Percentiles rank a stretch among this genome's conserved stretches.
These are phyloP conservation scores for Alisma plantagoaquatica DNA, from an alignment of 106 monocot genomes.

Conservation along the genomic window DNA sequence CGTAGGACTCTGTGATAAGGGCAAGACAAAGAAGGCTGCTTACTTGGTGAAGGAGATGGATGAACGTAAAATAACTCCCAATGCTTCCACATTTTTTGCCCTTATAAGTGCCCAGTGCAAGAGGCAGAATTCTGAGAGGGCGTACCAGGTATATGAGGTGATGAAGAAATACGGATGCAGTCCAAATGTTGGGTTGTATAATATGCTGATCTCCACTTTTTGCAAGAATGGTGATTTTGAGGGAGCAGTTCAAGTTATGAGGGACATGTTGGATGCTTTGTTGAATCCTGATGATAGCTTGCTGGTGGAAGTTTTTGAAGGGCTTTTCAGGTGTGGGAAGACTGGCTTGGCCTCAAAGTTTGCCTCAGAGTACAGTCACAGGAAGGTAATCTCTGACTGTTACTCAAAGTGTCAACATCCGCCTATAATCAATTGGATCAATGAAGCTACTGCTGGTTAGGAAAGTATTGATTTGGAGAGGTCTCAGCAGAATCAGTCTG, in stretches of 20 bases:
- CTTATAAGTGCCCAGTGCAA: constrained; percentile 74
- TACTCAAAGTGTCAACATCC: constrained; percentile 9
- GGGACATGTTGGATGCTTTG: constrained; percentile 56
- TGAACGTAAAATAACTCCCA: constrained; percentile 35
- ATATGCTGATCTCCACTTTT: constrained; percentile 54
- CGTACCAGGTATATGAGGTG: constrained; percentile 65
- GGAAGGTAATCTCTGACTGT: constrained; percentile 26
- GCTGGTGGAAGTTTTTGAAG: constrained; percentile 38
- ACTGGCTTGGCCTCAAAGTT: constrained; percentile 18
- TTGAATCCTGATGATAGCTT: constrained; percentile 45
- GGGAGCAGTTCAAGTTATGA: constrained; percentile 54
- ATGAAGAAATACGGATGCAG: constrained; percentile 67
- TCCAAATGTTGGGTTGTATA: constrained; percentile 43
- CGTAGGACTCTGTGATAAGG: constrained; percentile 70
- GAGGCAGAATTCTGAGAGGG: constrained; percentile 85
- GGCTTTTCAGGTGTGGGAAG: constrained; percentile 36
- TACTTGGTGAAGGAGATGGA: constrained; percentile 53
- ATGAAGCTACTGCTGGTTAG: too few relatives aligned
- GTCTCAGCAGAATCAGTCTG: too few relatives aligned
- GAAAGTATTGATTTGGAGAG: too few relatives aligned
- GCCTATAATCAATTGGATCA: too few relatives aligned
- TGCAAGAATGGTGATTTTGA: constrained; percentile 69
- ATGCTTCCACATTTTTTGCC: constrained; percentile 65
- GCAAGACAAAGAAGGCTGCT: constrained; percentile 81
- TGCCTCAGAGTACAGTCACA: constrained; percentile 15